Conservation (phyloP, 1,139 yeast species). For the Pneumocystis sp. region DNA sequence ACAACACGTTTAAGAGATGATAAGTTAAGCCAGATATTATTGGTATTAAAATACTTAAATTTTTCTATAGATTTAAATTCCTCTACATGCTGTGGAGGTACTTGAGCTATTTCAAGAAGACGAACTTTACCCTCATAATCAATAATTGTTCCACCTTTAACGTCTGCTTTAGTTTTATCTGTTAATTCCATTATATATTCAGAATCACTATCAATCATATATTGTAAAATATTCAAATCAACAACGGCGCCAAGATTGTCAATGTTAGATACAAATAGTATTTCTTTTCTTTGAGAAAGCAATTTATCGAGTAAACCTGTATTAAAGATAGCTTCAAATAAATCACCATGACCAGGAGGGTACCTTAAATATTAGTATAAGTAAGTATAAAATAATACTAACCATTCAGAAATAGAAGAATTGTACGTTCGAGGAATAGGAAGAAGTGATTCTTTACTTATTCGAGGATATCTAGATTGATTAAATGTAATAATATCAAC, state of each 20-base stretch:
- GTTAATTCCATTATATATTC: conserved; percentile 98
- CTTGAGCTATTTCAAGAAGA: conserved; percentile 94
- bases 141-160: conserved; percentile 96
- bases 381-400: not conserved
- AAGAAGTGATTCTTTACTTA: conserved; percentile 79
- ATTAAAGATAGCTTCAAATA: conserved; percentile 76
- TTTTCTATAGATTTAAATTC: conserved; percentile 95
- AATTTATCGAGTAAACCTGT: conserved; percentile 87
- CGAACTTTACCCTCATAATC: conserved; percentile 92
- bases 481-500: conserved; percentile 90
- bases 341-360: conserved; percentile 98
- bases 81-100: conserved; percentile 95
- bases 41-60: conserved; percentile 94
- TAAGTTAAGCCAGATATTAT: conserved; percentile 92
- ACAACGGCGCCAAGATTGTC: conserved; percentile 98
- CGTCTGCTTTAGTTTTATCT: conserved; percentile 97
- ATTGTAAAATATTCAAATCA: conserved; percentile 76
- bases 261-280: conserved; percentile 90
- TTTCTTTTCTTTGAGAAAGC: conserved; percentile 86
- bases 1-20: conserved; percentile 87
- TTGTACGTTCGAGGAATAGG: conserved; percentile 76
- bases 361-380: conserved; percentile 25
- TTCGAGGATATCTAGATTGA: conserved; percentile 94
- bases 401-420: conserved; percentile 71
- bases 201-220: conserved; percentile 80